Conservation (phyloP, 106 monocot genomes). For the Triglochin maritima region DNA sequence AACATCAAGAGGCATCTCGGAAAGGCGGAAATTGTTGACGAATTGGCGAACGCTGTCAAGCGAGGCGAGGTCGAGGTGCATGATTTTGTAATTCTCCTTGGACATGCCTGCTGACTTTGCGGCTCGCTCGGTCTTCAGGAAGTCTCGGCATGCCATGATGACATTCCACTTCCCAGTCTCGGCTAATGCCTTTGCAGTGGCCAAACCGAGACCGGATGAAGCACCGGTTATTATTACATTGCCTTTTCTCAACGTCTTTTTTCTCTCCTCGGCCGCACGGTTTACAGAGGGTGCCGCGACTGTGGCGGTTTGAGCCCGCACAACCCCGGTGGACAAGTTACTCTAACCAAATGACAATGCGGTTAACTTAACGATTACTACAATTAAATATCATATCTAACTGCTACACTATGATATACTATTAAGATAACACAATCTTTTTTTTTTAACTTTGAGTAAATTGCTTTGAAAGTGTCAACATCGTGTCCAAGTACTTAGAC, state of each 20-base stretch:
- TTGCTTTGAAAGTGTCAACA: too few relatives aligned
- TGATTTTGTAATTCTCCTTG: conserved; percentile 67
- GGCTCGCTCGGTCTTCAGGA: conserved; percentile 84
- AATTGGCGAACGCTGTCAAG: conserved; percentile 89
- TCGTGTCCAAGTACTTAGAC: too few relatives aligned
- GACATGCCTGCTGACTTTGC: conserved; percentile 80
- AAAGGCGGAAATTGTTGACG: conserved; percentile 36
- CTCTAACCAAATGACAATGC: conserved; percentile 2
- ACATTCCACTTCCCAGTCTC: conserved; percentile 88
- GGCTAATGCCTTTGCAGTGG: conserved; percentile 76
- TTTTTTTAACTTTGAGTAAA: too few relatives aligned
- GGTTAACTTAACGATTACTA: too few relatives aligned
- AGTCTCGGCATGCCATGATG: conserved; percentile 94
- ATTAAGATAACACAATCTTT: too few relatives aligned
- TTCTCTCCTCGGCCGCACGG: conserved; percentile 28
- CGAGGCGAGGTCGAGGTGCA: conserved; percentile 96
- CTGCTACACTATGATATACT: too few relatives aligned
- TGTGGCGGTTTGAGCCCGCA: conserved; percentile 50
- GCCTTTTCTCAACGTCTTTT: conserved; percentile 77
- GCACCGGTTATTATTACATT: conserved; percentile 76
- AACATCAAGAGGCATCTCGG: conserved; percentile 50
- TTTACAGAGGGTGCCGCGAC: conserved; percentile 34
- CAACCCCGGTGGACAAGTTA: conserved; percentile 10
- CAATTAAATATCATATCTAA: too few relatives aligned
- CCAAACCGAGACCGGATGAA: conserved; percentile 88